Percentiles rank a stretch among this genome's conserved stretches.
Conservation (phyloP, 345 rosid species). For the Populus simonii region DNA sequence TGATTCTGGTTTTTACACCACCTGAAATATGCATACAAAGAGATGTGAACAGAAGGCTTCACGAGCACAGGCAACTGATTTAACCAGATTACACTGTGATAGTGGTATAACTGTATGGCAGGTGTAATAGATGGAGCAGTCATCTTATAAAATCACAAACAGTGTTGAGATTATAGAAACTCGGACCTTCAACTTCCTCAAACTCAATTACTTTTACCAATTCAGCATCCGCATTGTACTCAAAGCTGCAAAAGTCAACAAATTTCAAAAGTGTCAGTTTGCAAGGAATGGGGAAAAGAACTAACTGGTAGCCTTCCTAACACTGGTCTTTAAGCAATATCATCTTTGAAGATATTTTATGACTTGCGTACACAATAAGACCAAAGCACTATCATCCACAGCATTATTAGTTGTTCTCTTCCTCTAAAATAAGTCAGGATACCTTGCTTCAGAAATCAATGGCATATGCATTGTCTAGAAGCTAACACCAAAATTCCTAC, state of each 20-base stretch:
- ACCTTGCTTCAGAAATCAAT: neutral
- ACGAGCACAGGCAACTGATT: constrained; percentile 18
- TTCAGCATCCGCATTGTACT: constrained; percentile 75
- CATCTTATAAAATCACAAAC: neutral
- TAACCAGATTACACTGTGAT: neutral
- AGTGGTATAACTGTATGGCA: neutral
- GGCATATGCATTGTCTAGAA: neutral
- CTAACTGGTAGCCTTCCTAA: neutral
- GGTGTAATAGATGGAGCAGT: neutral
- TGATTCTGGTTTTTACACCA: constrained; percentile 69
- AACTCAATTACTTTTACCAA: constrained; percentile 76
- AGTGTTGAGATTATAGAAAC: neutral
- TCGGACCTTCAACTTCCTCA: constrained; percentile 75
- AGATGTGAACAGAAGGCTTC: constrained; percentile 7
- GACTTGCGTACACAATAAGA: neutral
- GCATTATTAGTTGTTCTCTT: neutral
- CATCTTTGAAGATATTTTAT: neutral
- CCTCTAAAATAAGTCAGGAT: neutral
- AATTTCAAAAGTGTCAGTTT: neutral
- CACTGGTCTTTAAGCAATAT: neutral
- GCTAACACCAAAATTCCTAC: neutral
- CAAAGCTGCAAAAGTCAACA: constrained; percentile 50
- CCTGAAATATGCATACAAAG: constrained; percentile 40
- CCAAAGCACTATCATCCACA: neutral
- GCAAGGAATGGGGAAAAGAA: neutral